Conservation (phyloP, 1,139 yeast species). For the Nakaseomyces uthaithaninus region DNA sequence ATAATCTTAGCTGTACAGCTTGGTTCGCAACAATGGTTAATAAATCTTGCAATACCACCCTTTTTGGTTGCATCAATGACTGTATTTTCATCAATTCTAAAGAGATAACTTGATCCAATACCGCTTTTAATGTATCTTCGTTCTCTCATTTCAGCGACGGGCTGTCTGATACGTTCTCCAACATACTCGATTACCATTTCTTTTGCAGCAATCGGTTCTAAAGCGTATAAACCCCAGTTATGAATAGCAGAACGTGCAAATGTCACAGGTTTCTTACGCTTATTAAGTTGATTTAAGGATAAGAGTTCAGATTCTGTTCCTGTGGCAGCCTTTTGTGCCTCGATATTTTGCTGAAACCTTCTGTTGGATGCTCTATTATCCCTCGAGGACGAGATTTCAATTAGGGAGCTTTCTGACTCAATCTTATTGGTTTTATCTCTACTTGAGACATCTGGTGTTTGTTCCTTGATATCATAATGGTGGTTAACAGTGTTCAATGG, state of each 20-base stretch:
- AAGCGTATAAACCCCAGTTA: conserved; percentile 95
- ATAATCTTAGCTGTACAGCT: conserved; percentile 96
- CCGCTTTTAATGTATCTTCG: conserved; percentile 81
- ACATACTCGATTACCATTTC: conserved; percentile 98
- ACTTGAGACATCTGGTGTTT: conserved; percentile 28
- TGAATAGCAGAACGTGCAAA: conserved; percentile 96
- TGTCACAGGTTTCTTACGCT: conserved; percentile 86
- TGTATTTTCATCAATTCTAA: conserved; percentile 86
- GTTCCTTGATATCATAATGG: conserved; percentile 46
- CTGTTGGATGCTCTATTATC: conserved; percentile 84
- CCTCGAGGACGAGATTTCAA: conserved; percentile 56
- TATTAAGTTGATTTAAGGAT: conserved; percentile 68
- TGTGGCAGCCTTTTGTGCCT: conserved; percentile 67
- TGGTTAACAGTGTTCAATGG: conserved; percentile 37
- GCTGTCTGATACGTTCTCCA: conserved; percentile 93
- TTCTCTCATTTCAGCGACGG: conserved; percentile 90
- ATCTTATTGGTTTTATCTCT: conserved; percentile 19
- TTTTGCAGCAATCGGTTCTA: conserved; percentile 86
- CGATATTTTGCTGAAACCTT: conserved; percentile 84
- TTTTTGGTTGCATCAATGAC: conserved; percentile 96
- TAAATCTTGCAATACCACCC: conserved; percentile 94
- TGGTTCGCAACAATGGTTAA: conserved; percentile 95
- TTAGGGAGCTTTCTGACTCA: conserved; percentile 18
- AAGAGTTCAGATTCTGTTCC: conserved; percentile 78
- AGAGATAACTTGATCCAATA: conserved; percentile 87